Conservation (phyloP, 83 land plant genomes). For the Picea abies region DNA sequence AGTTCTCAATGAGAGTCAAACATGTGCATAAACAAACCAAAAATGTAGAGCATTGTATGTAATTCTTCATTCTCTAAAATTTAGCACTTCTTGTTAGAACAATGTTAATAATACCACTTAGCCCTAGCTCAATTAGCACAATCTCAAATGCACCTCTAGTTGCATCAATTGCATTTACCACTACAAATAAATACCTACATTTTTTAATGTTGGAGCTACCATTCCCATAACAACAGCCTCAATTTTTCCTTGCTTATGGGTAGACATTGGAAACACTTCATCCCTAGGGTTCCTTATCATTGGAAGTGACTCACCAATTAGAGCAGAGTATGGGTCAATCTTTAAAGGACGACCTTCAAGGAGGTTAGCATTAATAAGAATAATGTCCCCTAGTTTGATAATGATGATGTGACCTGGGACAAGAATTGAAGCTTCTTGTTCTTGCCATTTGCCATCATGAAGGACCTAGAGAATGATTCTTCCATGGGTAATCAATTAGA, state of each 20-base stretch:
- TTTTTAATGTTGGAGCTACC: constrained; percentile 5
- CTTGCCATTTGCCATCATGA: constrained; percentile 45
- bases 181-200: no score
- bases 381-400: constrained; percentile 62
- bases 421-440: constrained; percentile 47
- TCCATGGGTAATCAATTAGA: neutral
- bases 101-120: no score
- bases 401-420: constrained; percentile 67
- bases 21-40: no score
- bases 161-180: no score
- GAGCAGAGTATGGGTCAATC: constrained; percentile 54
- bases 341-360: constrained; percentile 65
- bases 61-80: no score
- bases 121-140: no score
- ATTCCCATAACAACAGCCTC: constrained; percentile 57
- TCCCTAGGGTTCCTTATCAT: constrained; percentile 41
- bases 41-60: no score
- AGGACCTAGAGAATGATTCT: constrained; percentile 25
- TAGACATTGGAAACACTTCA: constrained; percentile 48
- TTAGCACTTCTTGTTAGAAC: no score
- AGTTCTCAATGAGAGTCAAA: no score
- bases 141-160: no score
- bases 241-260: constrained; percentile 57
- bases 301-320: constrained; percentile 55
- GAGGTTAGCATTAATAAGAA: constrained; percentile 68